Evolutionary conservation across 2,329 filamentous ascomycete species (phyloP).

Genomic region (Aspergillus quadrilineatus): DNA sequence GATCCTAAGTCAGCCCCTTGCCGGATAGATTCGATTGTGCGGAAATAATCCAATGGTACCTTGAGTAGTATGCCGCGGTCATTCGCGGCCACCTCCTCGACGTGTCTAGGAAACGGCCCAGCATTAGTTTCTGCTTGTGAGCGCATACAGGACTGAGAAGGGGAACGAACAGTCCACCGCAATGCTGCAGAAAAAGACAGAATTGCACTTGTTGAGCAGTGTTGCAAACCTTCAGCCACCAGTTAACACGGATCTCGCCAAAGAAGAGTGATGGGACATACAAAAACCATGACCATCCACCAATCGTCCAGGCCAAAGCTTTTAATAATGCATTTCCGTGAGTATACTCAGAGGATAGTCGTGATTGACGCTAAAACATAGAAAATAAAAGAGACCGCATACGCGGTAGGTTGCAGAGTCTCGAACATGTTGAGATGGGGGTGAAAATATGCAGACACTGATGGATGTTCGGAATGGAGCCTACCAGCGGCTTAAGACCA

Average conservation of each 20-base stretch:
- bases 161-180: conserved; percentile 1
- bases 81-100: neutral
- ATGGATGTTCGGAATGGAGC: too few species aligned
- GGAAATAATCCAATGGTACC: neutral
- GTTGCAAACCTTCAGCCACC: neutral
- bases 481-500: too few species aligned
- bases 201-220: neutral
- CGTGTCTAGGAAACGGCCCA: neutral
- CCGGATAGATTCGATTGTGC: too few species aligned
- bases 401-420: conserved; percentile 10
- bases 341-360: conserved; percentile 7
- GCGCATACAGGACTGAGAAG: too few species aligned
- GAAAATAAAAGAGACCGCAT: conserved; percentile 6
- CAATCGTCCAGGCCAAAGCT: conserved; percentile 8
- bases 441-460: too few species aligned
- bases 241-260: too few species aligned
- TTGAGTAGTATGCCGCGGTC: neutral
- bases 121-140: too few species aligned
- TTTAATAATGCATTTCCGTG: conserved; percentile 6
- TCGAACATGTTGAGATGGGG: conserved; percentile 1
- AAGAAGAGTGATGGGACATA: neutral
- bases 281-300: conserved; percentile 6
- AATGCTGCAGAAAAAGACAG: neutral
- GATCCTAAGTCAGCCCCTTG: neutral
- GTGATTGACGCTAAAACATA: conserved; percentile 1